Conservation (phyloP, 2,329 filamentous ascomycete genomes). For the Neurospora crassa region DNA sequence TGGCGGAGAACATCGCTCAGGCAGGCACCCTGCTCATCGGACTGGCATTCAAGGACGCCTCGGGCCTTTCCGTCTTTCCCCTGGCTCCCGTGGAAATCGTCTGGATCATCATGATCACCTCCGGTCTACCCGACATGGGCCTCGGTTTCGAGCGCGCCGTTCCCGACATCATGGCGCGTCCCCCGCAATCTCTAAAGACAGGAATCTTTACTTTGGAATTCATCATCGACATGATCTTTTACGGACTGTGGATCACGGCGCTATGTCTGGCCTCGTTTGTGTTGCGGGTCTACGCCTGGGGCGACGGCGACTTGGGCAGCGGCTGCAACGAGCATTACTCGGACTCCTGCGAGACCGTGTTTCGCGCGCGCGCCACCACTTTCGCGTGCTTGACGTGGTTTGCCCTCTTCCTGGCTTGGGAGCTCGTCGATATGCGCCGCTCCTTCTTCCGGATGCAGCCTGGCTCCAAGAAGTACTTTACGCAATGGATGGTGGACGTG, state of each 20-base stretch:
- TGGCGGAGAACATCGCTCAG: slow-evolving; percentile 62
- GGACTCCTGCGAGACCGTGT: slow-evolving; percentile 44
- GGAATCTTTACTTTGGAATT: slow-evolving; percentile 59
- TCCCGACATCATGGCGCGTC: slow-evolving; percentile 56
- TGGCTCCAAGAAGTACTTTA: slow-evolving; percentile 36
- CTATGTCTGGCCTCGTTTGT: slow-evolving; percentile 54
- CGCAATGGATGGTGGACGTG: slow-evolving; percentile 46
- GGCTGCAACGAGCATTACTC: slow-evolving; percentile 49
- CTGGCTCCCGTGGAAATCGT: slow-evolving; percentile 65
- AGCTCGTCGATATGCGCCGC: slow-evolving; percentile 60
- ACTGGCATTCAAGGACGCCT: slow-evolving; percentile 55
- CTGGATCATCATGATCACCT: slow-evolving; percentile 70
- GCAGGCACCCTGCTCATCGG: slow-evolving; percentile 59
- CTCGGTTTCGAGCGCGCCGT: slow-evolving; percentile 62
- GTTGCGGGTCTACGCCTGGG: slow-evolving; percentile 45
- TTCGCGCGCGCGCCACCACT: slow-evolving; percentile 58
- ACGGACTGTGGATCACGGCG: slow-evolving; percentile 53
- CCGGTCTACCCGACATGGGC: slow-evolving; percentile 61
- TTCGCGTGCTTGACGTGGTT: slow-evolving; percentile 62
- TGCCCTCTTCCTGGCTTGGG: slow-evolving; percentile 61
- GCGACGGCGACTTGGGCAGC: slow-evolving; percentile 37
- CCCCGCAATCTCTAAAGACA: slow-evolving; percentile 49
- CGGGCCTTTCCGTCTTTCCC: slow-evolving; percentile 55
- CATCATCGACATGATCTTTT: slow-evolving; percentile 57
- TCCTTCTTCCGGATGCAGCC: slow-evolving; percentile 60